phyloP scores from a whole-genome alignment of 1,284 basidiomycete species.

The Ganoderma resinaceum region DNA sequence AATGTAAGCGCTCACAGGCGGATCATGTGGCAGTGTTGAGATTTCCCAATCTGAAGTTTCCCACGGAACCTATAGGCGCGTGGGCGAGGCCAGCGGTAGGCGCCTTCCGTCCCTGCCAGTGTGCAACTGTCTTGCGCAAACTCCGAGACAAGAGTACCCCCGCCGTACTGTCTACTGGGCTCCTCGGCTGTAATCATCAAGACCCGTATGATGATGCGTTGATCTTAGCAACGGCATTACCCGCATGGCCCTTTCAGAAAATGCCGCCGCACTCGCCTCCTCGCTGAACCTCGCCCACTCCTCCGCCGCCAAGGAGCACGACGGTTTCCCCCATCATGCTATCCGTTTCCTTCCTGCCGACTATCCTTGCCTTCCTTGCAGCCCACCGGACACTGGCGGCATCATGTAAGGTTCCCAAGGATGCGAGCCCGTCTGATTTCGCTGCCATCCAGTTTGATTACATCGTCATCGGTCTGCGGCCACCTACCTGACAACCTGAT shows the following conservation, averaged over 20 bases:
- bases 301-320: background rate
- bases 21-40: too few species aligned
- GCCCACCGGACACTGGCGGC: background rate
- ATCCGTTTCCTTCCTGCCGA: background rate
- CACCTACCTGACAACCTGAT: background rate
- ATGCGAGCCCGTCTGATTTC: background rate
- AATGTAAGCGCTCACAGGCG: too few species aligned
- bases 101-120: background rate
- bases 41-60: too few species aligned
- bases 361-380: background rate
- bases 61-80: too few species aligned
- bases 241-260: background rate
- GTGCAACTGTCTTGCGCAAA: background rate
- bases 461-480: constrained; percentile 5
- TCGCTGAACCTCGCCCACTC: background rate
- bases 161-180: background rate
- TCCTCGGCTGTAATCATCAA: background rate
- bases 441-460: constrained; percentile 2
- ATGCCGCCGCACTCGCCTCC: background rate
- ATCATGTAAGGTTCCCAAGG: background rate
- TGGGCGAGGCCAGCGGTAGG: too few species aligned
- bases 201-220: background rate
- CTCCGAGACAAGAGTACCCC: background rate
- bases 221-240: background rate
- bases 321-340: background rate